Evolutionary conservation across 805 yeast genomes (phyloP).

Genomic region (Lipomyces spencermartinsiae): DNA sequence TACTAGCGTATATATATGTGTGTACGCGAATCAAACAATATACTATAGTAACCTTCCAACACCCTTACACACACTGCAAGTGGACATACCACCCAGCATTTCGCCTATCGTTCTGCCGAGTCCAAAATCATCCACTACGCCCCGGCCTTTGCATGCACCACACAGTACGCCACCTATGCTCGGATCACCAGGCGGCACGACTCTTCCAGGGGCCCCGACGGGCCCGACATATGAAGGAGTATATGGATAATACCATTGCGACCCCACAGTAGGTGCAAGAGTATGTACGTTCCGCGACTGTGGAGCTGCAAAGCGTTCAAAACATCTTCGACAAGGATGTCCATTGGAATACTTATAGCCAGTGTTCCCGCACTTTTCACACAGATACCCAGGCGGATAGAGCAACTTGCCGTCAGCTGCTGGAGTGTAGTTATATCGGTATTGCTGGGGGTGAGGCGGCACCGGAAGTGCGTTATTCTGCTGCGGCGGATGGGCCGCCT

Average conservation of each 20-base stretch:
- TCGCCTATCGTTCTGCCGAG: constrained; percentile 17
- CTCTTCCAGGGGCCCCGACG: constrained; percentile 41
- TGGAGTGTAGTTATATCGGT: constrained; percentile 13
- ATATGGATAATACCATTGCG: constrained; percentile 41
- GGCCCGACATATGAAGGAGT: constrained; percentile 9
- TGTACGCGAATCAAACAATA: background rate
- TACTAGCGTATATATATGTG: background rate
- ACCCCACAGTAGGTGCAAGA: constrained; percentile 36
- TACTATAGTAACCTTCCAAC: constrained; percentile 29
- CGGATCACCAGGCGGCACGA: constrained; percentile 80
- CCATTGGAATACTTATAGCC: constrained; percentile 69
- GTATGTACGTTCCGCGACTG: constrained; percentile 42
- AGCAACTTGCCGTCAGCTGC: constrained; percentile 50
- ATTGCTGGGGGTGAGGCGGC: constrained; percentile 11
- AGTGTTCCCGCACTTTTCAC: constrained; percentile 75
- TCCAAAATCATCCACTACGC: constrained; percentile 57
- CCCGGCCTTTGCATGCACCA: constrained; percentile 73
- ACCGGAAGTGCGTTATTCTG: background rate
- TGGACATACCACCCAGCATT: constrained; percentile 19
- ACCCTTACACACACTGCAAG: constrained; percentile 31
- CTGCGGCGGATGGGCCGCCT: background rate
- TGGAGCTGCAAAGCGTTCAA: constrained; percentile 62
- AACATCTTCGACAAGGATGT: constrained; percentile 72
- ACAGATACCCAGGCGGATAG: constrained; percentile 67
- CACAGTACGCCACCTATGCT: constrained; percentile 74